Percentiles rank a stretch among this genome's conserved stretches.
Conservation (phyloP, 2,329 filamentous ascomycete species). For the Mariannaea sp. region DNA sequence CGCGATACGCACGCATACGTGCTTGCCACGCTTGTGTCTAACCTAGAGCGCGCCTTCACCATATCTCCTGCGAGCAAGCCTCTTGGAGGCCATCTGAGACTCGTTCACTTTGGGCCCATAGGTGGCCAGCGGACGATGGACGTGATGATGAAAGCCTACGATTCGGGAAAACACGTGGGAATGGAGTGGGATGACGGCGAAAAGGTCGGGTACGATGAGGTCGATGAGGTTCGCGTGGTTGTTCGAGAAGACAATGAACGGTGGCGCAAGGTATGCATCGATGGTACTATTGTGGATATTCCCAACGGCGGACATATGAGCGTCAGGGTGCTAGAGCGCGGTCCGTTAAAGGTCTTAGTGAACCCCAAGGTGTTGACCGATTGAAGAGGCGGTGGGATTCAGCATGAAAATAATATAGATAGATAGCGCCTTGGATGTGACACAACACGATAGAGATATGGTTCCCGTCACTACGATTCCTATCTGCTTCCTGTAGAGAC, state of each 20-base stretch:
- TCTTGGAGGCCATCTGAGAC: slow-evolving; percentile 69
- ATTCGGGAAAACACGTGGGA: slow-evolving; percentile 59
- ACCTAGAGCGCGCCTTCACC: slow-evolving; percentile 79
- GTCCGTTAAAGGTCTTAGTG: slow-evolving; percentile 53
- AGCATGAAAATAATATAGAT: not conserved
- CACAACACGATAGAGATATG: not conserved
- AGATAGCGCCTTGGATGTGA: not conserved
- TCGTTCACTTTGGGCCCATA: slow-evolving; percentile 76
- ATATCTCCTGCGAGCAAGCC: slow-evolving; percentile 77
- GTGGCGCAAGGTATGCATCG: slow-evolving; percentile 89
- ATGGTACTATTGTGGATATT: slow-evolving; percentile 82
- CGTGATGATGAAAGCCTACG: slow-evolving; percentile 72
- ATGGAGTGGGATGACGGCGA: slow-evolving; percentile 59
- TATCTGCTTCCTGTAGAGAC: too few species aligned
- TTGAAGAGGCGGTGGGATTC: not conserved
- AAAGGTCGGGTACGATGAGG: slow-evolving; percentile 71
- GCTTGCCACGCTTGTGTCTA: slow-evolving; percentile 75
- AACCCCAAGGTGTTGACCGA: slow-evolving; percentile 35
- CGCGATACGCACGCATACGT: slow-evolving; percentile 72
- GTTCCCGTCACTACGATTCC: not conserved
- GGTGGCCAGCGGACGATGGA: slow-evolving; percentile 71
- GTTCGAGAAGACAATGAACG: slow-evolving; percentile 69
- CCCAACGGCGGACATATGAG: slow-evolving; percentile 73
- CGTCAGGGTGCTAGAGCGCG: slow-evolving; percentile 56
- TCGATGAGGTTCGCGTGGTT: slow-evolving; percentile 69